A percentile compares a stretch with the other conserved stretches of the same genome.
phyloP scores from a whole-genome alignment of 495 filamentous ascomycete genomes.

The Neurospora discreta region DNA sequence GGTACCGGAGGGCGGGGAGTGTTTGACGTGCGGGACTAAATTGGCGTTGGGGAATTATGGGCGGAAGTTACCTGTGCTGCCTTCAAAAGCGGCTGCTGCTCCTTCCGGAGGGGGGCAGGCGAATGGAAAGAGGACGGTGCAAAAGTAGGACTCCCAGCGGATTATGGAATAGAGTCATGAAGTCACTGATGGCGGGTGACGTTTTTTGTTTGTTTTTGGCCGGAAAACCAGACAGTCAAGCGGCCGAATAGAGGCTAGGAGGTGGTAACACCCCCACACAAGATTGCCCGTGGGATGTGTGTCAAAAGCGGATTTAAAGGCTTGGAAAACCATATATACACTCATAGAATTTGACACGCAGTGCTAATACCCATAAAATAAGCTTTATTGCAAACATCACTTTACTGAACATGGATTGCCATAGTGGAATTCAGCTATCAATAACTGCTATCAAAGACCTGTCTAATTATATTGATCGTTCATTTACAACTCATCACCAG shows the following conservation, averaged over 20 bases:
- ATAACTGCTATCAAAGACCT: neutral
- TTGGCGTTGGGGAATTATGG: constrained; percentile 67
- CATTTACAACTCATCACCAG: constrained; percentile 32
- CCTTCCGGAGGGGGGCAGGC: neutral
- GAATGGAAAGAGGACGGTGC: neutral
- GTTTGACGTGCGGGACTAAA: constrained; percentile 83
- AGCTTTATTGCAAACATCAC: neutral
- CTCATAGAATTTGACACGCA: neutral
- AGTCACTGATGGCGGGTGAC: too few relatives aligned
- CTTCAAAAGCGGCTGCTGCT: constrained; percentile 7
- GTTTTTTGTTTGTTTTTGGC: neutral
- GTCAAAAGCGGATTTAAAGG: neutral
- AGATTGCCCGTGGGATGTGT: neutral
- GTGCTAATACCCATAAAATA: neutral
- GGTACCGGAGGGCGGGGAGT: constrained; percentile 46
- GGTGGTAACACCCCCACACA: neutral
- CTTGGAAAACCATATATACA: neutral
- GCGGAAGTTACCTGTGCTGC: constrained; percentile 61
- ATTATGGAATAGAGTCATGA: too few relatives aligned
- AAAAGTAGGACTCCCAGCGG: neutral
- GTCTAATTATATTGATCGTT: neutral
- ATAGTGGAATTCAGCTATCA: neutral
- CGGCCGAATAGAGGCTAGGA: neutral
- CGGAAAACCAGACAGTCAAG: neutral
- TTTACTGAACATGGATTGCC: neutral